Evolutionary conservation across 805 yeast species (phyloP).

Genomic region (Yamadazyma tumulicola): DNA sequence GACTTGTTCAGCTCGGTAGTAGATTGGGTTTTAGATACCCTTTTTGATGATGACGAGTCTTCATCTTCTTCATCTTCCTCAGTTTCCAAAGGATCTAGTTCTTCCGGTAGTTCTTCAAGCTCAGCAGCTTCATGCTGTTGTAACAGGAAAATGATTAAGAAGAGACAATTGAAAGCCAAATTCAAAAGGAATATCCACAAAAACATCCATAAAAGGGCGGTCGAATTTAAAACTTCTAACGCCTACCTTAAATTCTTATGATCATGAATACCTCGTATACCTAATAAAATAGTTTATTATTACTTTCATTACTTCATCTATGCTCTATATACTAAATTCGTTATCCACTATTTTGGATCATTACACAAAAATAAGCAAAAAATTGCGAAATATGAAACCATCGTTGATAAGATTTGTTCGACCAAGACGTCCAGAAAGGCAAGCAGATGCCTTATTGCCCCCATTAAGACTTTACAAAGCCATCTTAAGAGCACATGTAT

Average conservation of each 20-base stretch:
- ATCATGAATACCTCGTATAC: conserved; percentile 10
- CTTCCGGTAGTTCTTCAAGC: conserved; percentile 2
- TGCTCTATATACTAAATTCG: too few species aligned
- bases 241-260: conserved; percentile 13
- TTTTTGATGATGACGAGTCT: conserved; percentile 19
- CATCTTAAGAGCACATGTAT: conserved; percentile 74
- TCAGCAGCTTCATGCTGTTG: conserved; percentile 10
- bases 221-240: conserved; percentile 10
- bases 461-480: conserved; percentile 77
- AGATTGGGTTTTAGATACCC: conserved; percentile 17
- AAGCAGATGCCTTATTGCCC: conserved; percentile 57
- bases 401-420: conserved; percentile 31
- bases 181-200: conserved; percentile 16
- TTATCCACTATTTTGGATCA: not conserved
- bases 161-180: conserved; percentile 16
- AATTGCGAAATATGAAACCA: conserved; percentile 30
- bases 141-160: conserved; percentile 9
- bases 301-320: too few species aligned
- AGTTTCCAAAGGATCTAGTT: conserved; percentile 7
- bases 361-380: not conserved
- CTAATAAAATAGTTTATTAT: conserved; percentile 3
- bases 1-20: conserved; percentile 11
- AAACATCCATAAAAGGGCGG: conserved; percentile 14
- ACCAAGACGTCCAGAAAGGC: conserved; percentile 40
- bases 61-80: conserved; percentile 9